phyloP scores from a whole-genome alignment of 495 filamentous ascomycete species.

The Polyplosphaeria fusca region DNA sequence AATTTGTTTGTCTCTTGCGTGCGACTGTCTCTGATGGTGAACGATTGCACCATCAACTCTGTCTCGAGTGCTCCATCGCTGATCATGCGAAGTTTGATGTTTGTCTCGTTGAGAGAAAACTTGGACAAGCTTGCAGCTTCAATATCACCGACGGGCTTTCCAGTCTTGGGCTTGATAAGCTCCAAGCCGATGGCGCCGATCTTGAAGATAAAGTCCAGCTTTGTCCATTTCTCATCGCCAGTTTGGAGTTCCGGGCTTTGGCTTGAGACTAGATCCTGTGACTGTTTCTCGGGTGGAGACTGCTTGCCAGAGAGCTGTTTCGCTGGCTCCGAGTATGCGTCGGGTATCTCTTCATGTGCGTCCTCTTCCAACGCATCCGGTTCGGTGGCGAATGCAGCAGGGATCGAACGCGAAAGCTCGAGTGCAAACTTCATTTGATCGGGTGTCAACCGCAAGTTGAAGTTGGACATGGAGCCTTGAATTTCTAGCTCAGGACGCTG shows the following conservation, averaged over 20 bases:
- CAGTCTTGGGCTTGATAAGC: slow-evolving; percentile 71
- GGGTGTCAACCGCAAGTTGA: slow-evolving; percentile 86
- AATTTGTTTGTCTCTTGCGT: slow-evolving; percentile 87
- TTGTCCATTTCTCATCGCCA: slow-evolving; percentile 75
- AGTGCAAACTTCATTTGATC: slow-evolving; percentile 85
- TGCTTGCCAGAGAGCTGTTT: slow-evolving; percentile 39
- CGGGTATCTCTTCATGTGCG: slow-evolving; percentile 61
- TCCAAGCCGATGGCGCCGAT: slow-evolving; percentile 83
- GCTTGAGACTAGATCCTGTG: slow-evolving; percentile 48
- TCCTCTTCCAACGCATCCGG: slow-evolving; percentile 61
- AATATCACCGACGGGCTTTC: slow-evolving; percentile 70
- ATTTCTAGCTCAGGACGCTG: slow-evolving; percentile 90
- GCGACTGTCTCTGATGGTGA: slow-evolving; percentile 89
- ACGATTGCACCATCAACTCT: slow-evolving; percentile 88
- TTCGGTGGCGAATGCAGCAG: slow-evolving; percentile 79
- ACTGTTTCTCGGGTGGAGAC: slow-evolving; percentile 27
- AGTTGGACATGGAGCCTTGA: slow-evolving; percentile 82
- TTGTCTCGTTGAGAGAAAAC: slow-evolving; percentile 89
- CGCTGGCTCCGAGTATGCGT: slow-evolving; percentile 52
- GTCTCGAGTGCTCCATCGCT: slow-evolving; percentile 90
- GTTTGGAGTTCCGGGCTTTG: slow-evolving; percentile 64
- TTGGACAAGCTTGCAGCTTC: slow-evolving; percentile 83
- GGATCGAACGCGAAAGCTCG: slow-evolving; percentile 79
- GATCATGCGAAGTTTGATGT: slow-evolving; percentile 89
- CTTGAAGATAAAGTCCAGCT: slow-evolving; percentile 89